phyloP scores from a whole-genome alignment of 1,139 yeast genomes.

The Kurtzmaniella quercitrusa region DNA sequence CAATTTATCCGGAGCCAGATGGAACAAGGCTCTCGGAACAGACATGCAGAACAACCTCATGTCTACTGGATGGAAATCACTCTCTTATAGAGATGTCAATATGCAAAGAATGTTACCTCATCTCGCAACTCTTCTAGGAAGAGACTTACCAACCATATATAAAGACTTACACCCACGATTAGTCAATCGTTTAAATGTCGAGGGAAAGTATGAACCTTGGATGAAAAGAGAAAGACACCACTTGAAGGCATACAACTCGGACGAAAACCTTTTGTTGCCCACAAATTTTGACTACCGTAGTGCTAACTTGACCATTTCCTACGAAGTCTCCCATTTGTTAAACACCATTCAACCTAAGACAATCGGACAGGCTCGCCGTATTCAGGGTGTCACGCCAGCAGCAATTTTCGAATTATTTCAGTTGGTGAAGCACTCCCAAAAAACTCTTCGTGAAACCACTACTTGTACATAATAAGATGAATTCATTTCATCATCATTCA shows the following conservation, averaged over 20 bases:
- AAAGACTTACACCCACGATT: slow-evolving; percentile 47
- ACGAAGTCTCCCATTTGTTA: slow-evolving; percentile 68
- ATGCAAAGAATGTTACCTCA: slow-evolving; percentile 31
- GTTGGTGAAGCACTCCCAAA: slow-evolving; percentile 32
- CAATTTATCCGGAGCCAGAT: slow-evolving; percentile 52
- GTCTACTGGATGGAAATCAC: slow-evolving; percentile 44
- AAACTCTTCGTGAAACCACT: slow-evolving; percentile 11
- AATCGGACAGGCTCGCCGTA: slow-evolving; percentile 90
- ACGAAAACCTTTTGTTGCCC: slow-evolving; percentile 72
- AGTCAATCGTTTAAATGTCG: slow-evolving; percentile 62
- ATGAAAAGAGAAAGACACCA: slow-evolving; percentile 67
- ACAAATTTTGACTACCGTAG: slow-evolving; percentile 54
- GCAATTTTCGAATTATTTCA: slow-evolving; percentile 66
- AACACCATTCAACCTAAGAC: slow-evolving; percentile 82
- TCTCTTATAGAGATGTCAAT: slow-evolving; percentile 36
- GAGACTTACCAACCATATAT: slow-evolving; percentile 18
- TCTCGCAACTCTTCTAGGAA: slow-evolving; percentile 18
- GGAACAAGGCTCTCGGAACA: slow-evolving; percentile 44
- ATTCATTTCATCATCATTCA: background rate
- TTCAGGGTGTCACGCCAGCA: slow-evolving; percentile 92
- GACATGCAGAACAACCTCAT: slow-evolving; percentile 25
- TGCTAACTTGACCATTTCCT: slow-evolving; percentile 51
- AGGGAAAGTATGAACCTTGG: slow-evolving; percentile 82
- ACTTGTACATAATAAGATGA: slow-evolving; percentile 2
- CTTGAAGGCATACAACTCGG: slow-evolving; percentile 75